Evolutionary conservation across 73 alveolate genomes (phyloP).

Genomic region (Durusdinium trenchii): DNA sequence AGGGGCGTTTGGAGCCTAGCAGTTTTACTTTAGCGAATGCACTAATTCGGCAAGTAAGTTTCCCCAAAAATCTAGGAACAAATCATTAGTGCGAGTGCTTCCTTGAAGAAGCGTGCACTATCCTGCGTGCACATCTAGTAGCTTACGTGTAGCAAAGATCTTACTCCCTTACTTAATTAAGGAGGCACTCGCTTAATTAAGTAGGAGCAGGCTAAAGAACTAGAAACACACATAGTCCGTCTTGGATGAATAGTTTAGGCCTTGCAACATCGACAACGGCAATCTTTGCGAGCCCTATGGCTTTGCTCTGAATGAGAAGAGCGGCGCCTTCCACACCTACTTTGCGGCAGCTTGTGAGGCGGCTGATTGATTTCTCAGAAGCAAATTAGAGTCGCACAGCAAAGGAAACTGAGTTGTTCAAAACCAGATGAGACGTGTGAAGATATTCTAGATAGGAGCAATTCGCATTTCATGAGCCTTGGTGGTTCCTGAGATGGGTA

Average conservation of each 20-base stretch:
- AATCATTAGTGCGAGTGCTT: too few relatives aligned
- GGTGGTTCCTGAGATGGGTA: too few relatives aligned
- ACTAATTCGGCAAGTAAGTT: too few relatives aligned
- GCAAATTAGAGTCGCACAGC: too few relatives aligned
- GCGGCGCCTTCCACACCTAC: conserved; percentile 30
- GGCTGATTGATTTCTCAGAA: neutral
- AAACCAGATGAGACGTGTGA: too few relatives aligned
- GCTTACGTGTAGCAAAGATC: neutral
- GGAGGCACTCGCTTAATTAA: neutral
- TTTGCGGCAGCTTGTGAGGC: conserved; percentile 83
- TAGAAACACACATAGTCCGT: neutral
- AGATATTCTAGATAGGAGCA: too few relatives aligned
- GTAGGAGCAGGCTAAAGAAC: neutral
- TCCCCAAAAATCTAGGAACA: too few relatives aligned
- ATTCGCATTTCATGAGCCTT: too few relatives aligned
- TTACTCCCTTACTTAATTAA: neutral
- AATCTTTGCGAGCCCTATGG: conserved; percentile 81
- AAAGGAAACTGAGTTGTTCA: too few relatives aligned
- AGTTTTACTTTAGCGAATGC: neutral
- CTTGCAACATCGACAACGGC: conserved; percentile 69
- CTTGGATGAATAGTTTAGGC: neutral
- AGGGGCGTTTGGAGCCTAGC: conserved; percentile 20
- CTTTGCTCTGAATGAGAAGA: conserved; percentile 32
- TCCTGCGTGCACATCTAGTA: too few relatives aligned
- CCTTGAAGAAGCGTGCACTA: too few relatives aligned